These are phyloP conservation scores for Exophiala dermatitidis DNA, from an alignment of 2,329 filamentous ascomycete genomes.

Conservation along the genomic window DNA sequence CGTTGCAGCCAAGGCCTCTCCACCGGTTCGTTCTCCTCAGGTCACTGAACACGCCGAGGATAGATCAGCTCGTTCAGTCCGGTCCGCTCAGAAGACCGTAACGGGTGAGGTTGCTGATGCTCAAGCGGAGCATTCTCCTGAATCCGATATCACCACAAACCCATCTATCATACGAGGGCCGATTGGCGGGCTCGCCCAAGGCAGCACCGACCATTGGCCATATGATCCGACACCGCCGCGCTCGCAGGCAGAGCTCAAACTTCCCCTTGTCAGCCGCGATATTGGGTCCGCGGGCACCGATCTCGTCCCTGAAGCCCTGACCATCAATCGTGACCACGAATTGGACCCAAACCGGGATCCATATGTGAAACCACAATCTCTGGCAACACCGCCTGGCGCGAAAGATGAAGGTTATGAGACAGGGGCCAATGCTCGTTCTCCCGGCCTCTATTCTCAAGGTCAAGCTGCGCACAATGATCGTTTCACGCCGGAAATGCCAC, in stretches of 20 bases:
- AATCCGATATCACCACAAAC: slow-evolving; percentile 69
- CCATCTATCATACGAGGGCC: slow-evolving; percentile 75
- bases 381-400: slow-evolving; percentile 51
- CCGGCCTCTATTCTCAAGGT: slow-evolving; percentile 17
- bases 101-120: slow-evolving; percentile 6
- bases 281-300: slow-evolving; percentile 41
- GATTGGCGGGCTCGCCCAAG: slow-evolving; percentile 50
- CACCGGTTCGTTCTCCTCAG: slow-evolving; percentile 45
- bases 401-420: slow-evolving; percentile 93
- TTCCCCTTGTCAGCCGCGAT: slow-evolving; percentile 34
- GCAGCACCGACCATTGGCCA: slow-evolving; percentile 47
- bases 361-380: slow-evolving; percentile 34
- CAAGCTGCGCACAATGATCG: slow-evolving; percentile 12
- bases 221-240: slow-evolving; percentile 49
- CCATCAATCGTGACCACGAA: slow-evolving; percentile 33
- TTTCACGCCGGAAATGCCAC: slow-evolving; percentile 9
- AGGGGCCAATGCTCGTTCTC: slow-evolving; percentile 42
- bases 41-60: slow-evolving; percentile 10
- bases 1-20: slow-evolving; percentile 41
- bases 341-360: slow-evolving; percentile 32
- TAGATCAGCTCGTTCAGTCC: slow-evolving; percentile 1
- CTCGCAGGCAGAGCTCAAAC: slow-evolving; percentile 31
- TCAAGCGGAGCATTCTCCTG: slow-evolving; percentile 26
- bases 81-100: slow-evolving; percentile 17
- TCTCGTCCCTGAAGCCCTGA: slow-evolving; percentile 27